phyloP scores from a whole-genome alignment of 2,329 filamentous ascomycete genomes.

The Pyricularia sp. region DNA sequence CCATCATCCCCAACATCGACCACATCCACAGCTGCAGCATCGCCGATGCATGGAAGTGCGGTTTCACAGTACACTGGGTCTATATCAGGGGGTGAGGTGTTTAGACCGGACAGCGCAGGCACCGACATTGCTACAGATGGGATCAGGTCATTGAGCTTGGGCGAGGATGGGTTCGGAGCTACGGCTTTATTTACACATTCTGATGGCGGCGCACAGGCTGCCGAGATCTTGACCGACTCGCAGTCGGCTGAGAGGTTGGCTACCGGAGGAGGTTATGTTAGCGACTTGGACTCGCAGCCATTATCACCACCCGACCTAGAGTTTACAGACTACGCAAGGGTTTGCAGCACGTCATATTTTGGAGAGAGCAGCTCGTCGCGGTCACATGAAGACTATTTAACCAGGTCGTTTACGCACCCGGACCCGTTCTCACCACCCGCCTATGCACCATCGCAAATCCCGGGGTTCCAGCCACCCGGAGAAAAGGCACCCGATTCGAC shows the following conservation, averaged over 20 bases:
- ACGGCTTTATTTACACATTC: slow-evolving; percentile 2
- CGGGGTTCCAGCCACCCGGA: background rate
- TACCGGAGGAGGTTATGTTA: background rate
- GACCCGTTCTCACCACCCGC: slow-evolving; percentile 1
- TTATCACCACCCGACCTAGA: background rate
- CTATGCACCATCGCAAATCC: background rate
- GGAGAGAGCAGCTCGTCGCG: background rate
- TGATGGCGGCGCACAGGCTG: slow-evolving; percentile 3
- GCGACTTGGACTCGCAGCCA: background rate
- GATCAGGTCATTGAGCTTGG: background rate
- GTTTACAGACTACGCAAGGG: background rate
- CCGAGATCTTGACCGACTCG: slow-evolving; percentile 4
- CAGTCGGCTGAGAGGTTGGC: background rate
- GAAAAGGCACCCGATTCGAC: background rate
- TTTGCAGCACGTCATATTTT: background rate
- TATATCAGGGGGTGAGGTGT: background rate
- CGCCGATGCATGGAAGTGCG: background rate
- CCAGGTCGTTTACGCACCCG: background rate
- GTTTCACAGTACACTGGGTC: background rate
- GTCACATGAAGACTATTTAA: background rate
- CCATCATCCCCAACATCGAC: background rate
- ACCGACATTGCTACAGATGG: background rate
- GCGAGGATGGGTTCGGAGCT: background rate
- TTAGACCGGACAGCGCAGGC: background rate
- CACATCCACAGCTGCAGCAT: background rate